These are phyloP conservation scores for Rusavskia elegans DNA, from an alignment of 495 filamentous ascomycete genomes.

Conservation along the genomic window DNA sequence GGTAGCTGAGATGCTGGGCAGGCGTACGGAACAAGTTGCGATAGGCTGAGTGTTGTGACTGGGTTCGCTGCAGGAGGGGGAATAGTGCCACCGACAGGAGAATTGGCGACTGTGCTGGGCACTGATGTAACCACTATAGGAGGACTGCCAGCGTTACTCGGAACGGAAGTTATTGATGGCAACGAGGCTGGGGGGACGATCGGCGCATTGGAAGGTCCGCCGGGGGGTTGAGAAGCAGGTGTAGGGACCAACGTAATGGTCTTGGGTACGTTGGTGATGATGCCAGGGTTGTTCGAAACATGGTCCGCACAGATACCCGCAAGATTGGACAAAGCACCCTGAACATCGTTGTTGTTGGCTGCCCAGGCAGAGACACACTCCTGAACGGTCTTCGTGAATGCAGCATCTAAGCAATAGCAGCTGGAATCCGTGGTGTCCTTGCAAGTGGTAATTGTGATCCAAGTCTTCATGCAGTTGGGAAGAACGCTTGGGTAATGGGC, in stretches of 20 bases:
- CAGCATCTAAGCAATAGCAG: slow-evolving; percentile 74
- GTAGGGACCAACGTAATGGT: slow-evolving; percentile 42
- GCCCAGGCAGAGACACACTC: slow-evolving; percentile 69
- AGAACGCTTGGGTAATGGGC: slow-evolving; percentile 53
- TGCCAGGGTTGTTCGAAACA: slow-evolving; percentile 63
- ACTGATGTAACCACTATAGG: slow-evolving; percentile 11
- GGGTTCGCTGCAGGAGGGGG: slow-evolving; percentile 26
- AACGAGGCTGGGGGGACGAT: slow-evolving; percentile 20
- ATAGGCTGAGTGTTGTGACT: slow-evolving; percentile 27
- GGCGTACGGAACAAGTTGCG: slow-evolving; percentile 38
- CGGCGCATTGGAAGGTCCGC: slow-evolving; percentile 7
- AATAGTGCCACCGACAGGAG: slow-evolving; percentile 26
- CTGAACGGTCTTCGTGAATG: slow-evolving; percentile 68
- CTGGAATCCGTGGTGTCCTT: slow-evolving; percentile 62
- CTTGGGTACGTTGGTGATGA: slow-evolving; percentile 55
- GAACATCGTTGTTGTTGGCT: slow-evolving; percentile 44
- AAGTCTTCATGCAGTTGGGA: slow-evolving; percentile 87
- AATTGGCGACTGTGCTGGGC: slow-evolving; percentile 22
- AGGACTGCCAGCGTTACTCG: slow-evolving; percentile 5
- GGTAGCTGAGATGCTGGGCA: slow-evolving; percentile 17
- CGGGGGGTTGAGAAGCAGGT: slow-evolving; percentile 7
- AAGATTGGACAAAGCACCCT: slow-evolving; percentile 65
- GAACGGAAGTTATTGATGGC: slow-evolving; percentile 2
- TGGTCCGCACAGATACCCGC: slow-evolving; percentile 76
- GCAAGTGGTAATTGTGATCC: slow-evolving; percentile 57